Conservation (phyloP, 2,329 filamentous ascomycete species). For the Aspergillus phoenicis region DNA sequence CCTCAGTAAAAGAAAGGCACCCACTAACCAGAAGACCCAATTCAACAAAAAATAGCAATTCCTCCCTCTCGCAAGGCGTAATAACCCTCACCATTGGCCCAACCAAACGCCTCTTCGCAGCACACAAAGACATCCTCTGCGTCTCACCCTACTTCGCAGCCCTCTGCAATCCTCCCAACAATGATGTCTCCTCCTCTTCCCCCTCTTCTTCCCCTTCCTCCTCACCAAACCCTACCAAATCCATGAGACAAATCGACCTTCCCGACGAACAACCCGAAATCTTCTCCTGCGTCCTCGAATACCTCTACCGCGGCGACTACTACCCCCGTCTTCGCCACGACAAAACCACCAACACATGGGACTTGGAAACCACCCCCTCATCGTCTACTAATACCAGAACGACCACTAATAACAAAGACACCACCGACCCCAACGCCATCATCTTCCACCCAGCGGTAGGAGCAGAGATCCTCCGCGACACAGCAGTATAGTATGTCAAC, state of each 20-base stretch:
- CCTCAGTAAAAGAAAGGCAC: background rate
- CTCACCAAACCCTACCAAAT: constrained; percentile 58
- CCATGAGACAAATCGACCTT: constrained; percentile 62
- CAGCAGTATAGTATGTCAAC: constrained; percentile 71
- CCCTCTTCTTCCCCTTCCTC: constrained; percentile 8
- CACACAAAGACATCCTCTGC: constrained; percentile 82
- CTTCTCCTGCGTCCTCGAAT: constrained; percentile 87
- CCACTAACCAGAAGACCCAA: background rate
- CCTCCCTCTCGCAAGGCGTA: constrained; percentile 65
- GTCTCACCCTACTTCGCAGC: constrained; percentile 77
- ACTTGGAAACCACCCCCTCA: constrained; percentile 63
- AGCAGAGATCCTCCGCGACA: constrained; percentile 78
- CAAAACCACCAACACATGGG: constrained; percentile 78
- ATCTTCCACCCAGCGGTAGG: constrained; percentile 68
- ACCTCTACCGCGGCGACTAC: constrained; percentile 92
- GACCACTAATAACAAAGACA: constrained; percentile 43
- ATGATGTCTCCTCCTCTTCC: background rate
- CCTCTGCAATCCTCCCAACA: constrained; percentile 57
- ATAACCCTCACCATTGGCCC: constrained; percentile 79
- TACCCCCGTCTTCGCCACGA: constrained; percentile 81
- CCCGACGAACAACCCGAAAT: constrained; percentile 87
- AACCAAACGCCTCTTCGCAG: constrained; percentile 84
- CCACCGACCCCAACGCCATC: constrained; percentile 61
- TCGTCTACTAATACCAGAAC: background rate
- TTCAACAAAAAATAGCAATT: constrained; percentile 42